Evolutionary conservation across 208 protist genomes (phyloP).

Genomic region (Acanthamoeba quina): DNA sequence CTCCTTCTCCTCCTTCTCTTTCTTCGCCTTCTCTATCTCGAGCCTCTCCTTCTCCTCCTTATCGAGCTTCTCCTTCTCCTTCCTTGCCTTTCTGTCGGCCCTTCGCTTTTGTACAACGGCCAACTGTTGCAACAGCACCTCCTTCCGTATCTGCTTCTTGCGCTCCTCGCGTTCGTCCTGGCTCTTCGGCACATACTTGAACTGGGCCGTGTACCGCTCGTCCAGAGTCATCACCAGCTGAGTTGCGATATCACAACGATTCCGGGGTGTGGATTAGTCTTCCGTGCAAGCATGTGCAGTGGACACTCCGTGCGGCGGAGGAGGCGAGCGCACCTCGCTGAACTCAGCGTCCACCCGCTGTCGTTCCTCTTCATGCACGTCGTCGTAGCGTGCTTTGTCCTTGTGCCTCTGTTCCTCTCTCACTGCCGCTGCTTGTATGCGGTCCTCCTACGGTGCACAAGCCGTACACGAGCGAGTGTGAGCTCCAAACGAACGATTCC

Average conservation of each 20-base stretch:
- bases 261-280: not conserved
- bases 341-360: not conserved
- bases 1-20: not conserved
- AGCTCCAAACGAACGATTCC: not conserved
- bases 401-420: not conserved
- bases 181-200: not conserved
- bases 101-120: slow-evolving; percentile 2
- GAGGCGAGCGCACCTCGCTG: not conserved
- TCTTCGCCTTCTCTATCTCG: not conserved
- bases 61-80: not conserved
- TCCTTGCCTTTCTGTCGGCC: not conserved
- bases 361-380: not conserved
- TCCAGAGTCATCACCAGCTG: slow-evolving; percentile 13
- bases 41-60: not conserved
- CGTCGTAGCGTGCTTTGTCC: not conserved
- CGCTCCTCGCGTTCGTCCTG: not conserved
- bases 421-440: not conserved
- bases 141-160: not conserved
- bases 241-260: not conserved
- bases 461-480: not conserved
- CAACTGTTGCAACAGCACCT: slow-evolving; percentile 17
- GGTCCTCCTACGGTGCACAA: not conserved
- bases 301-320: no score
- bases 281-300: no score
- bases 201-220: not conserved